These are phyloP conservation scores for Carex littledalei DNA, from an alignment of 176 grass and related monocot species.

Conservation along the genomic window DNA sequence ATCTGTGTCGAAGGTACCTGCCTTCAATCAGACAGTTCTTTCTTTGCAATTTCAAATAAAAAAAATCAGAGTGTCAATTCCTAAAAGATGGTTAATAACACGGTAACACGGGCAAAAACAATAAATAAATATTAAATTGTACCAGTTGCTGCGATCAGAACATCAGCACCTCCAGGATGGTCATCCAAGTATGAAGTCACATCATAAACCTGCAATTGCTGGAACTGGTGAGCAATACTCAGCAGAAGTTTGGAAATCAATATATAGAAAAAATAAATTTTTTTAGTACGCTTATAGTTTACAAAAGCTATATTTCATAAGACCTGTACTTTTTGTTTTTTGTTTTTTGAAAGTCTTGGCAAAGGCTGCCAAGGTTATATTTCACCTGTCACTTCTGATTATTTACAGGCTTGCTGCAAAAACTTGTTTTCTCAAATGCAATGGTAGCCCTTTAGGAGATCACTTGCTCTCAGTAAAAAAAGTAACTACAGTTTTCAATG, in stretches of 20 bases:
- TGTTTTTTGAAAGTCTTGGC: no score
- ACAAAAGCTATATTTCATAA: not conserved
- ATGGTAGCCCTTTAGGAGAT: not conserved
- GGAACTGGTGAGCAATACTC: not conserved
- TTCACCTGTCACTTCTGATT: not conserved
- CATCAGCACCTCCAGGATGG: constrained; percentile 82
- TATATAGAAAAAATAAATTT: not conserved
- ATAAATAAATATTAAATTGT: constrained; percentile 1
- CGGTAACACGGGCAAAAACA: not conserved
- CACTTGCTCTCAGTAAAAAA: not conserved
- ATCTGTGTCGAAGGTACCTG: not conserved
- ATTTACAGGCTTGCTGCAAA: not conserved
- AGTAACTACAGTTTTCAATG: not conserved
- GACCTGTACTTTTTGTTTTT: not conserved
- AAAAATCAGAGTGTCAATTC: not conserved
- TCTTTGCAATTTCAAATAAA: not conserved
- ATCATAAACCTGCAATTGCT: constrained; percentile 63
- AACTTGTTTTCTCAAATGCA: not conserved
- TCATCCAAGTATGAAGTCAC: constrained; percentile 91
- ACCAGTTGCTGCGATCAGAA: constrained; percentile 53
- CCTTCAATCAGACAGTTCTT: not conserved
- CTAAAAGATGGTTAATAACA: not conserved
- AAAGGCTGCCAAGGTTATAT: not conserved
- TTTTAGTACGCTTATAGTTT: not conserved
- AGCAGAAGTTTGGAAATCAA: not conserved